These are phyloP conservation scores for Geoglossum glabrum DNA, from an alignment of 495 filamentous ascomycete species.

Conservation along the genomic window DNA sequence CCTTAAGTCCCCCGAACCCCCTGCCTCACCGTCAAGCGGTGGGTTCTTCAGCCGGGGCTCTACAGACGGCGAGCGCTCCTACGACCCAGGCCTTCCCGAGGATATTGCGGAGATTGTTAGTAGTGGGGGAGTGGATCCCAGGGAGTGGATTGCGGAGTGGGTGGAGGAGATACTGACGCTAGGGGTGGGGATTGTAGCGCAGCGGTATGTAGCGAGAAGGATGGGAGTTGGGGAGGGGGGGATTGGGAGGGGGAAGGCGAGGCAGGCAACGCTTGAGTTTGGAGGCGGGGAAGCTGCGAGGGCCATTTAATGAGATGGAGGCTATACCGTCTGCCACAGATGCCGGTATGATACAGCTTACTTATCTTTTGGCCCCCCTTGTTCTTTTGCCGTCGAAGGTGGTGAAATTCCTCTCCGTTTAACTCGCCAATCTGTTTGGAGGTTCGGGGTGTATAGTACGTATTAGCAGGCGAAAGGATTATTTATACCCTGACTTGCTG, in stretches of 20 bases:
- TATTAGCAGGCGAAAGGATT: too few species aligned
- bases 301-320: slow-evolving; percentile 23
- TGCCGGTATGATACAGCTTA: too few species aligned
- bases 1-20: slow-evolving; percentile 21
- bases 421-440: too few species aligned
- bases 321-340: not conserved
- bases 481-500: too few species aligned
- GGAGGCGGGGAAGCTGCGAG: slow-evolving; percentile 71
- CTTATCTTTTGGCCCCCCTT: too few species aligned
- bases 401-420: too few species aligned
- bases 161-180: slow-evolving; percentile 74
- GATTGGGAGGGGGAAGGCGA: slow-evolving; percentile 61
- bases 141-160: slow-evolving; percentile 97
- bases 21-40: slow-evolving; percentile 7
- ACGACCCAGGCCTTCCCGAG: slow-evolving; percentile 34
- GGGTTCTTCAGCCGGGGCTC: slow-evolving; percentile 1
- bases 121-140: slow-evolving; percentile 73
- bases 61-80: slow-evolving; percentile 12
- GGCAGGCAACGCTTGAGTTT: slow-evolving; percentile 48
- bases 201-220: slow-evolving; percentile 80
- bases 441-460: too few species aligned
- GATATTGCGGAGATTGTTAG: slow-evolving; percentile 79
- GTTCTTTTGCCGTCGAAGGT: too few species aligned
- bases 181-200: slow-evolving; percentile 70
- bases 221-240: slow-evolving; percentile 89